Evolutionary conservation across 1,139 yeast species (phyloP).

Genomic region (Sugiyamaella xylanicola): DNA sequence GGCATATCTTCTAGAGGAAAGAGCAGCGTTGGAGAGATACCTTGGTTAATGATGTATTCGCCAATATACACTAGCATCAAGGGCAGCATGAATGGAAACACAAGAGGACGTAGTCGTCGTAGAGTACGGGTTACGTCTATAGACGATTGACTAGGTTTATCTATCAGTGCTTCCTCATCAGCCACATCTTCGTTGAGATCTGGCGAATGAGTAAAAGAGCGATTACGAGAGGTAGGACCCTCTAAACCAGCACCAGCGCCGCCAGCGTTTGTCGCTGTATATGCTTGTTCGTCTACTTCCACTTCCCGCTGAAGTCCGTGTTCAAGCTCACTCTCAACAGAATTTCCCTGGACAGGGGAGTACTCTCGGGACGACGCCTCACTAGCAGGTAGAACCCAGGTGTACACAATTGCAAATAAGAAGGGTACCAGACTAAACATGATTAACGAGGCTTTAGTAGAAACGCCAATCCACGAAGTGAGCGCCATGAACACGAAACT

Average conservation of each 20-base stretch:
- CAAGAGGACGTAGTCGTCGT: slow-evolving; percentile 50
- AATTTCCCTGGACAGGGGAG: background rate
- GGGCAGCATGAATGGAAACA: slow-evolving; percentile 78
- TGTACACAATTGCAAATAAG: slow-evolving; percentile 30
- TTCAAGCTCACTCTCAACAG: too few species aligned
- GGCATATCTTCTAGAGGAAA: slow-evolving; percentile 75
- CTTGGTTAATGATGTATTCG: slow-evolving; percentile 90
- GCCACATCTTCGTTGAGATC: background rate
- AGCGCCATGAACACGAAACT: slow-evolving; percentile 58
- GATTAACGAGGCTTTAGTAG: slow-evolving; percentile 51
- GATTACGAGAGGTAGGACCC: too few species aligned
- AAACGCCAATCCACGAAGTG: slow-evolving; percentile 56
- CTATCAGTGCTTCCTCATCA: slow-evolving; percentile 11
- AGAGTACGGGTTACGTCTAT: slow-evolving; percentile 40
- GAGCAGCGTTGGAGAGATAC: slow-evolving; percentile 81
- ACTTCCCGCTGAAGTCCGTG: background rate
- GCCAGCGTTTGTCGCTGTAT: too few species aligned
- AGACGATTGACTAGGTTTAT: slow-evolving; percentile 3
- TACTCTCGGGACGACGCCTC: slow-evolving; percentile 8
- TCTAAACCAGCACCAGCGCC: too few species aligned
- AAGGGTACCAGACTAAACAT: slow-evolving; percentile 46
- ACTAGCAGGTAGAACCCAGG: slow-evolving; percentile 28
- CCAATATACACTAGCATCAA: slow-evolving; percentile 78
- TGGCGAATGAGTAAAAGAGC: background rate
- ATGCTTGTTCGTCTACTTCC: too few species aligned